Conservation (phyloP, 495 filamentous ascomycete genomes). For the Bryoglossum gracile region DNA sequence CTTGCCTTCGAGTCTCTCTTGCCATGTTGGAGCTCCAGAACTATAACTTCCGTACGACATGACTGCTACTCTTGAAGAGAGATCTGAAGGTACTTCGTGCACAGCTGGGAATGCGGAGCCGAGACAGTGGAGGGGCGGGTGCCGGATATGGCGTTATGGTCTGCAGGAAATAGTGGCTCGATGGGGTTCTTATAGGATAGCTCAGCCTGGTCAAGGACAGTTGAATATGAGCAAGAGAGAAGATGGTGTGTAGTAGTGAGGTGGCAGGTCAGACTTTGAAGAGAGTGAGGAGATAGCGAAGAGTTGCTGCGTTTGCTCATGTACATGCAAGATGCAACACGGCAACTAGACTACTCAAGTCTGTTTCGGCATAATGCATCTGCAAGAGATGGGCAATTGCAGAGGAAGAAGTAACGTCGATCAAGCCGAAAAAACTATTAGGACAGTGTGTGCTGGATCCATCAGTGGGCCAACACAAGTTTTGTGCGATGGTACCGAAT, state of each 20-base stretch:
- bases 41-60: constrained; percentile 23
- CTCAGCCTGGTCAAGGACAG: constrained; percentile 3
- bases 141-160: constrained; percentile 25
- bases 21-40: constrained; percentile 33
- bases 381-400: constrained; percentile 21
- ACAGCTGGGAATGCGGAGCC: constrained; percentile 12
- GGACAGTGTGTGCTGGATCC: constrained; percentile 24
- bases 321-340: constrained; percentile 22
- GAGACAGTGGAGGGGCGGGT: constrained; percentile 21
- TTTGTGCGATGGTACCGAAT: constrained; percentile 20
- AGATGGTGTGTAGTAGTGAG: constrained; percentile 15
- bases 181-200: constrained; percentile 22
- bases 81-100: constrained; percentile 5
- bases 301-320: constrained; percentile 21
- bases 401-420: constrained; percentile 25
- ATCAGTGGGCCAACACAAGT: constrained; percentile 21
- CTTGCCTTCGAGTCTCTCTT: constrained; percentile 47
- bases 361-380: constrained; percentile 28
- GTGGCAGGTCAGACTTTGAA: constrained; percentile 20
- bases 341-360: constrained; percentile 22
- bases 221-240: neutral
- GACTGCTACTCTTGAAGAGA: constrained; percentile 1
- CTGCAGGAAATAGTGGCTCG: constrained; percentile 22
- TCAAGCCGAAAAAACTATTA: constrained; percentile 20
- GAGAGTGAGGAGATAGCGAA: constrained; percentile 11